phyloP scores from a whole-genome alignment of 2,329 filamentous ascomycete genomes.

The Chaetoscypha palmicola region DNA sequence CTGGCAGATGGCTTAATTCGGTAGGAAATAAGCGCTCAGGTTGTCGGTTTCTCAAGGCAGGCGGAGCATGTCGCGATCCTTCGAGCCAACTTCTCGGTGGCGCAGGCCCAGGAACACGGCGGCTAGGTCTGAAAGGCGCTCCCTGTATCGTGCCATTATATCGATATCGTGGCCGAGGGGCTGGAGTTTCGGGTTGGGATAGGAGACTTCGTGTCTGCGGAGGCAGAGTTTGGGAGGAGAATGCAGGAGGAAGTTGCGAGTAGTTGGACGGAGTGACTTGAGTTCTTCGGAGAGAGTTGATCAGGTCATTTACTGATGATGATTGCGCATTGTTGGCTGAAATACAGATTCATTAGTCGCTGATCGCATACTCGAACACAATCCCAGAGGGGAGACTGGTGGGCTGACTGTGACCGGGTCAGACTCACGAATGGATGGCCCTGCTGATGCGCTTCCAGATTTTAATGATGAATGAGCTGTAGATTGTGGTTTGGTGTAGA shows the following conservation, averaged over 20 bases:
- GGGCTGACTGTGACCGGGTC: too few species aligned
- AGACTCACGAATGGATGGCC: constrained; percentile 21
- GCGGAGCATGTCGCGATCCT: constrained; percentile 28
- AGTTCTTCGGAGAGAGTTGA: constrained; percentile 48
- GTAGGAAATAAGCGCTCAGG: constrained; percentile 27
- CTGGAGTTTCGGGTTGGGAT: constrained; percentile 50
- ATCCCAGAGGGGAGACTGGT: too few species aligned
- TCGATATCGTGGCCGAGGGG: constrained; percentile 39
- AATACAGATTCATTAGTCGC: too few species aligned
- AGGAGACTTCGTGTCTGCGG: constrained; percentile 53
- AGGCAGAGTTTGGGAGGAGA: constrained; percentile 41
- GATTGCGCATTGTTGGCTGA: constrained; percentile 27
- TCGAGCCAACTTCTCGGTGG: constrained; percentile 52
- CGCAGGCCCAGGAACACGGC: constrained; percentile 51
- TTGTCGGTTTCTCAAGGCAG: constrained; percentile 7
- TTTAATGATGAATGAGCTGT: constrained; percentile 45
- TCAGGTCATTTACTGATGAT: constrained; percentile 51
- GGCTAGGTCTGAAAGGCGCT: constrained; percentile 37
- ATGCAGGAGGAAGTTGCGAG: constrained; percentile 29
- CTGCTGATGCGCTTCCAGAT: constrained; percentile 31
- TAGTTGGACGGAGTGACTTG: constrained; percentile 27
- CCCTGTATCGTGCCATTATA: constrained; percentile 36
- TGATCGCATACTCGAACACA: too few species aligned
- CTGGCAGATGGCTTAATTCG: constrained; percentile 33
- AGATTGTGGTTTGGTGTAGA: constrained; percentile 52